Evolutionary conservation across 805 yeast species (phyloP).

Genomic region (Yamadazyma akitaensis): DNA sequence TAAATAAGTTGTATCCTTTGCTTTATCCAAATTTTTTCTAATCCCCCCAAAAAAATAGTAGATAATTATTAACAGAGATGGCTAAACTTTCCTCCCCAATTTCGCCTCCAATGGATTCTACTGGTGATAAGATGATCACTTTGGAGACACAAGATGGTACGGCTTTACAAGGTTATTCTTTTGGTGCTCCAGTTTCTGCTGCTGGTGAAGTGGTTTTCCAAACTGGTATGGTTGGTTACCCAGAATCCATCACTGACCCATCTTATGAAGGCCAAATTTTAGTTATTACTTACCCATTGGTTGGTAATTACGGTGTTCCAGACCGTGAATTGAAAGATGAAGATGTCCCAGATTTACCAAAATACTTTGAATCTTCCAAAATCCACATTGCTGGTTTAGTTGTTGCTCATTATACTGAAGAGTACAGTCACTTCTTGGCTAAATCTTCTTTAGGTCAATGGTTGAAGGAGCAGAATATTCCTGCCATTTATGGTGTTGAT

Average conservation of each 20-base stretch:
- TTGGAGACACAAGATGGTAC: slow-evolving; percentile 86
- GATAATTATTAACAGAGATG: slow-evolving; percentile 8
- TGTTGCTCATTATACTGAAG: slow-evolving; percentile 95
- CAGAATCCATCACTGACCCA: slow-evolving; percentile 97
- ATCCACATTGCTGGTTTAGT: slow-evolving; percentile 97
- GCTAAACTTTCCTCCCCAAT: slow-evolving; percentile 61
- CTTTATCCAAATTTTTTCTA: neutral
- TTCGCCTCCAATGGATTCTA: slow-evolving; percentile 83
- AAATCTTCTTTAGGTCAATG: slow-evolving; percentile 88
- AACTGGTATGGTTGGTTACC: slow-evolving; percentile 99
- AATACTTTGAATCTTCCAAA: slow-evolving; percentile 86
- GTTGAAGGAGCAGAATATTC: slow-evolving; percentile 88
- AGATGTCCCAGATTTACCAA: slow-evolving; percentile 76
- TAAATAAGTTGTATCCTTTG: neutral
- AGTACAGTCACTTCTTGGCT: slow-evolving; percentile 92
- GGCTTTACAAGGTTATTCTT: slow-evolving; percentile 90
- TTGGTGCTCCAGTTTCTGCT: slow-evolving; percentile 84
- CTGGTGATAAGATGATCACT: slow-evolving; percentile 79
- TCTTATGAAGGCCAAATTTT: slow-evolving; percentile 97
- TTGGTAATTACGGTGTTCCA: slow-evolving; percentile 99
- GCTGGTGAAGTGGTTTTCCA: slow-evolving; percentile 99
- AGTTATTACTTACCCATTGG: slow-evolving; percentile 94
- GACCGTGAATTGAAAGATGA: slow-evolving; percentile 62
- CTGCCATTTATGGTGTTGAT: slow-evolving; percentile 97
- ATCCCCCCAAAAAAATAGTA: neutral